Evolutionary conservation across 106 monocot genomes (phyloP).

Genomic region (Vanilla planifolia): DNA sequence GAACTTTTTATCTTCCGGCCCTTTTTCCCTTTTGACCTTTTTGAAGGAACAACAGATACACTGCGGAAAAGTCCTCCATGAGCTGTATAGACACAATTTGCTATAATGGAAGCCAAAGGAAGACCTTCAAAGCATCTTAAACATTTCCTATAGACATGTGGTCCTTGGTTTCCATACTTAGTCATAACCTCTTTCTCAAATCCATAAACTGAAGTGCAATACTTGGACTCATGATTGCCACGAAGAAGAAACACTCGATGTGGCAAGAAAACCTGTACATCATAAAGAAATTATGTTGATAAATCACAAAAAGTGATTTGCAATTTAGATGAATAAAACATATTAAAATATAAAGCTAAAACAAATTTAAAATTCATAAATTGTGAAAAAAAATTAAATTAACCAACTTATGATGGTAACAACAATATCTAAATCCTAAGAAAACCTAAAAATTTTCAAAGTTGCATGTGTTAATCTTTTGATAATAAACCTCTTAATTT

Average conservation of each 20-base stretch:
- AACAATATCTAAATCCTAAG: too few species aligned
- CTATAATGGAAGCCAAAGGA: constrained; percentile 89
- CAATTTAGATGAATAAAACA: not conserved
- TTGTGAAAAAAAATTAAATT: not conserved
- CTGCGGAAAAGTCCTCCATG: constrained; percentile 94
- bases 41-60: constrained; percentile 22
- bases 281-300: constrained; percentile 8
- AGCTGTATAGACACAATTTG: constrained; percentile 76
- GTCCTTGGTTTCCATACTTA: constrained; percentile 79
- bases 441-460: too few species aligned
- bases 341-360: not conserved
- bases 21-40: constrained; percentile 69
- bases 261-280: constrained; percentile 61
- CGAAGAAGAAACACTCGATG: constrained; percentile 89
- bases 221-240: constrained; percentile 97
- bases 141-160: constrained; percentile 79
- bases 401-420: not conserved
- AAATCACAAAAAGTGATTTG: constrained; percentile 1
- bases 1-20: constrained; percentile 30
- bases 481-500: too few species aligned
- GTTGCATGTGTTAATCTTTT: too few species aligned
- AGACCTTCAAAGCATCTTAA: constrained; percentile 95
- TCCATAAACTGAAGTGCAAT: constrained; percentile 93
- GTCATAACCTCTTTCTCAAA: constrained; percentile 92
- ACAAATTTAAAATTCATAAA: not conserved